Conservation (phyloP, 208 protist species). For the Wallacemonas sp. region DNA sequence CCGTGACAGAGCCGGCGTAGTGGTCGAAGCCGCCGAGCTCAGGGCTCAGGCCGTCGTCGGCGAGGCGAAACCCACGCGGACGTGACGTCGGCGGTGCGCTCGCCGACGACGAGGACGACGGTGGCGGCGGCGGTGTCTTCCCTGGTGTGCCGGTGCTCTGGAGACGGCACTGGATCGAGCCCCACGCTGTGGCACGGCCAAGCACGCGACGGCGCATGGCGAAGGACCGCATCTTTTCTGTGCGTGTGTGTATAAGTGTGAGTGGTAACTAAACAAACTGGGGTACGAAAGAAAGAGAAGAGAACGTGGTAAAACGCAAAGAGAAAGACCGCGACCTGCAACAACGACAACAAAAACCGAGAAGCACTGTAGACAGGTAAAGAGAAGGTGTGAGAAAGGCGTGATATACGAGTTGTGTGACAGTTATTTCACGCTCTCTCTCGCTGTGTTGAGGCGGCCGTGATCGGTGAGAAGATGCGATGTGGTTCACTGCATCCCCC, state of each 20-base stretch:
- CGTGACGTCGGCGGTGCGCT: slow-evolving; percentile 13
- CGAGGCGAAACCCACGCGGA: slow-evolving; percentile 28
- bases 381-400: no score
- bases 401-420: no score
- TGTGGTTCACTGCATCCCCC: no score
- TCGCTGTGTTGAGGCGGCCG: no score
- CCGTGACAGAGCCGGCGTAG: slow-evolving; percentile 85
- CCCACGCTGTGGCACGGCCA: neutral
- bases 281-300: slow-evolving; percentile 12
- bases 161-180: neutral
- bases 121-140: neutral
- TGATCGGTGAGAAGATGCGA: no score
- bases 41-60: slow-evolving; percentile 62
- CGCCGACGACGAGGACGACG: neutral
- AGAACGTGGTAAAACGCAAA: neutral
- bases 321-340: neutral
- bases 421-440: no score
- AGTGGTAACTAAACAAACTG: no score
- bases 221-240: slow-evolving; percentile 5
- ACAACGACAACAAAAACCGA: no score
- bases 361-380: no score
- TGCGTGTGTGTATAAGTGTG: no score
- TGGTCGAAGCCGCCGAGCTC: slow-evolving; percentile 63
- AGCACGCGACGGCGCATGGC: neutral
- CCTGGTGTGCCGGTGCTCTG: neutral